phyloP scores from a whole-genome alignment of 208 protist genomes.

The Acanthamoeba castellanii region DNA sequence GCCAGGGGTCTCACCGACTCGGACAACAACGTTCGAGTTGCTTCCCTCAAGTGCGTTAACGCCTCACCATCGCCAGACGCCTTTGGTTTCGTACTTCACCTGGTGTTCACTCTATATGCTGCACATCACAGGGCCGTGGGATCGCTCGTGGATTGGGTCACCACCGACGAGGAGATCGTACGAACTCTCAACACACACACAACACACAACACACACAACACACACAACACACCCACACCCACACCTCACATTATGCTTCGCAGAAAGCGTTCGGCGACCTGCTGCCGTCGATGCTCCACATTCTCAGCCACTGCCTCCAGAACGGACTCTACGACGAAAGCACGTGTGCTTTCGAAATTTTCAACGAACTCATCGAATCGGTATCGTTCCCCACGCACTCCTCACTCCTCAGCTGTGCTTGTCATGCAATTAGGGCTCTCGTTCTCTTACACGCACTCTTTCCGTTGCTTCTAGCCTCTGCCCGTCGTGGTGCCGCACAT shows the following conservation, averaged over 20 bases:
- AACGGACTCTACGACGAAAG: constrained; percentile 58
- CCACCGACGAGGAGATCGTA: constrained; percentile 61
- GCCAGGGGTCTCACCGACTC: constrained; percentile 66
- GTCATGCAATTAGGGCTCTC: neutral
- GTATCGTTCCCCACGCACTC: neutral
- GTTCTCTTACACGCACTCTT: neutral
- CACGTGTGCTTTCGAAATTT: constrained; percentile 21
- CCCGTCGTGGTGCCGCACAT: constrained; percentile 61
- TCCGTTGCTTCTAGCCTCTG: neutral
- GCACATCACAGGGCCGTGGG: constrained; percentile 9
- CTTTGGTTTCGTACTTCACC: neutral
- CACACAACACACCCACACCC: neutral
- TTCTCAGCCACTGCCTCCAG: constrained; percentile 39
- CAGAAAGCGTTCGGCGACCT: constrained; percentile 57
- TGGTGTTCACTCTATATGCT: neutral
- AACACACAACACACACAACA: neutral
- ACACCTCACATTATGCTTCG: neutral
- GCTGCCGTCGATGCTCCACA: constrained; percentile 35
- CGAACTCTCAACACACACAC: neutral
- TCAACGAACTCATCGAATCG: constrained; percentile 72
- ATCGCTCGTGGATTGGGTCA: constrained; percentile 57
- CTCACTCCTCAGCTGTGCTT: neutral
- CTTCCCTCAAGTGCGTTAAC: constrained; percentile 55
- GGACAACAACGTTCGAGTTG: constrained; percentile 8
- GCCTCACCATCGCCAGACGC: neutral